Percentiles rank a stretch among this genome's conserved stretches.
Evolutionary conservation across 495 filamentous ascomycete genomes (phyloP).

Genomic region (Pseudoneurospora amorphoporcata): DNA sequence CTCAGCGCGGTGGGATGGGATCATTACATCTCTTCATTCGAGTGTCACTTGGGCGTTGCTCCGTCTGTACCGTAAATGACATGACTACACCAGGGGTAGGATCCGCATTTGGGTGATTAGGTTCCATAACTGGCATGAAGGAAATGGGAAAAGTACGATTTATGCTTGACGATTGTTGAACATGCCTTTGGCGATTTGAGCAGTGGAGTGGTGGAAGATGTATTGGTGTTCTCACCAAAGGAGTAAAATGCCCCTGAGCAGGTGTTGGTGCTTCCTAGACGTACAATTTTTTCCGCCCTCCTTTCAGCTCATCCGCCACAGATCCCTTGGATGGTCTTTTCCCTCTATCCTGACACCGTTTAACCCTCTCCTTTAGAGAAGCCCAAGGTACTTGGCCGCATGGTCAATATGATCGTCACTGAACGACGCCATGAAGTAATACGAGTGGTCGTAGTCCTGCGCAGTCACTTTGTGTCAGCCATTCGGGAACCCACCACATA

Average conservation of each 20-base stretch:
- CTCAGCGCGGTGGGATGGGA: constrained; percentile 27
- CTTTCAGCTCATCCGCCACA: neutral
- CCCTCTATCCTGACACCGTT: no score
- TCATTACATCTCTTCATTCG: constrained; percentile 25
- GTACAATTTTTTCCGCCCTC: neutral
- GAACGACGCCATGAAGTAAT: constrained; percentile 87
- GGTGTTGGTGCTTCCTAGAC: neutral
- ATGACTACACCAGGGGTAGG: neutral
- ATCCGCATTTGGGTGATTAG: neutral
- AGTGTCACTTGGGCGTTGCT: constrained; percentile 14
- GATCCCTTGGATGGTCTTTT: neutral
- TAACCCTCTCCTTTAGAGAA: neutral
- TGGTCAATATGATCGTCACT: constrained; percentile 82
- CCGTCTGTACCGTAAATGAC: neutral
- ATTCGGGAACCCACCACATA: neutral
- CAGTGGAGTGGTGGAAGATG: neutral
- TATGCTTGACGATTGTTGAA: neutral
- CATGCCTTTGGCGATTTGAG: neutral
- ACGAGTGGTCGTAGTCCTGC: constrained; percentile 89
- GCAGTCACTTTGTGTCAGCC: neutral
- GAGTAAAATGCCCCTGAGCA: neutral
- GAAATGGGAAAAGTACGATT: neutral
- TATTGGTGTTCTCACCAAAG: neutral
- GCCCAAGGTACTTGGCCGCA: constrained; percentile 69
- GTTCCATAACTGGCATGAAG: neutral